These are phyloP conservation scores for Leucaena leucocephala DNA, from an alignment of 306 rosid species.

Conservation along the genomic window DNA sequence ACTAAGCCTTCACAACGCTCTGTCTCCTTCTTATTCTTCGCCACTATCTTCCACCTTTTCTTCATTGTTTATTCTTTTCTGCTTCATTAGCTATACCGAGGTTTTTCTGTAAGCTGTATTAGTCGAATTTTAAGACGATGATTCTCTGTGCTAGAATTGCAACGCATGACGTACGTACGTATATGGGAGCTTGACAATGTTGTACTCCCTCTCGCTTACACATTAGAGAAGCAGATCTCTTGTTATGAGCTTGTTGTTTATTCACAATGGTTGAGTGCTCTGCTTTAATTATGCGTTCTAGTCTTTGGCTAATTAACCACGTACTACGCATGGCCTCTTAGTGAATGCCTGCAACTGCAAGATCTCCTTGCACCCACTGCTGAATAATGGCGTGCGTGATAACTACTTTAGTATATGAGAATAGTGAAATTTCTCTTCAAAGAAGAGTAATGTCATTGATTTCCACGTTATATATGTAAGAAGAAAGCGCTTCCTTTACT, in stretches of 20 bases:
- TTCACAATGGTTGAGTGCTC: neutral
- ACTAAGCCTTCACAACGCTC: neutral
- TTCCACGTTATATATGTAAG: neutral
- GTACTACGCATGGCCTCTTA: neutral
- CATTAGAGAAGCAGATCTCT: neutral
- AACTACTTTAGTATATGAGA: neutral
- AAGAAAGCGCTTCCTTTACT: neutral
- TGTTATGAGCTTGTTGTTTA: neutral
- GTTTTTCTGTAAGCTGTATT: neutral
- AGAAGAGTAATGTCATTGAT: neutral
- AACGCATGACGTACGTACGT: neutral
- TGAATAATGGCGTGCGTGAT: too few relatives aligned
- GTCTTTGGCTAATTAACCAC: too few relatives aligned
- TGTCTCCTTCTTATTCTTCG: neutral
- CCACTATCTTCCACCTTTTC: neutral
- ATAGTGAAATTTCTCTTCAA: neutral
- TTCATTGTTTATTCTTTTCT: neutral
- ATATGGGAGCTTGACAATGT: neutral
- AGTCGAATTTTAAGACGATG: neutral
- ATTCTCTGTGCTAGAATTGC: neutral
- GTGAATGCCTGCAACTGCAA: neutral
- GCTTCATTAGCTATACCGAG: neutral
- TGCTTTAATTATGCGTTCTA: too few relatives aligned
- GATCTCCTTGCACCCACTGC: neutral
- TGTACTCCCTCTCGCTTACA: neutral